Evolutionary conservation across 805 yeast genomes (phyloP).

Genomic region (Schizosaccharomyces lindneri): DNA sequence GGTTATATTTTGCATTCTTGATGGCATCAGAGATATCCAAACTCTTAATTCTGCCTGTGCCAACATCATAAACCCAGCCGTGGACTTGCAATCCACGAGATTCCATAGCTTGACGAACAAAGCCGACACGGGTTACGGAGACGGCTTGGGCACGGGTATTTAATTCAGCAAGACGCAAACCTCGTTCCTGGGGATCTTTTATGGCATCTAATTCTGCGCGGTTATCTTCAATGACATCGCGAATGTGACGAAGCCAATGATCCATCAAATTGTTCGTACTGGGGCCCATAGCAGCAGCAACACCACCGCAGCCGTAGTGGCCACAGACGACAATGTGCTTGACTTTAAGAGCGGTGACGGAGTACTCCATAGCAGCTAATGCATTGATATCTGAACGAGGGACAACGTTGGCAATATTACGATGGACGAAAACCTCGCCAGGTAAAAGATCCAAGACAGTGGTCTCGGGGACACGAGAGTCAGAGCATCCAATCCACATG

Average conservation of each 20-base stretch:
- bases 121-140: slow-evolving; percentile 34
- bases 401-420: slow-evolving; percentile 67
- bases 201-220: slow-evolving; percentile 24
- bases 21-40: not conserved
- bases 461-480: slow-evolving; percentile 66
- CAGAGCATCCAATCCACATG: slow-evolving; percentile 83
- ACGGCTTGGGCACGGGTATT: slow-evolving; percentile 53
- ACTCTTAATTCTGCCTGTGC: slow-evolving; percentile 24
- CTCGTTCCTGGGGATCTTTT: slow-evolving; percentile 26
- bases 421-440: slow-evolving; percentile 73
- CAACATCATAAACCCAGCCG: slow-evolving; percentile 69
- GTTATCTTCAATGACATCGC: slow-evolving; percentile 42
- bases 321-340: slow-evolving; percentile 70
- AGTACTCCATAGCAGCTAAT: slow-evolving; percentile 64
- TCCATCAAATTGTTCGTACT: slow-evolving; percentile 19
- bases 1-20: not conserved
- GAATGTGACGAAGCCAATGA: slow-evolving; percentile 42
- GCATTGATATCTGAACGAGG: slow-evolving; percentile 43
- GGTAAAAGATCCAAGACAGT: slow-evolving; percentile 47
- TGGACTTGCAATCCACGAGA: slow-evolving; percentile 45
- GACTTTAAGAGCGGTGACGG: slow-evolving; percentile 62
- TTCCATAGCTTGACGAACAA: slow-evolving; percentile 39
- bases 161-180: slow-evolving; percentile 43
- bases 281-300: slow-evolving; percentile 39
- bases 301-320: slow-evolving; percentile 88